Evolutionary conservation across 2,329 filamentous ascomycete genomes (phyloP).

Genomic region (Aspergillus pseudoviridinutans): DNA sequence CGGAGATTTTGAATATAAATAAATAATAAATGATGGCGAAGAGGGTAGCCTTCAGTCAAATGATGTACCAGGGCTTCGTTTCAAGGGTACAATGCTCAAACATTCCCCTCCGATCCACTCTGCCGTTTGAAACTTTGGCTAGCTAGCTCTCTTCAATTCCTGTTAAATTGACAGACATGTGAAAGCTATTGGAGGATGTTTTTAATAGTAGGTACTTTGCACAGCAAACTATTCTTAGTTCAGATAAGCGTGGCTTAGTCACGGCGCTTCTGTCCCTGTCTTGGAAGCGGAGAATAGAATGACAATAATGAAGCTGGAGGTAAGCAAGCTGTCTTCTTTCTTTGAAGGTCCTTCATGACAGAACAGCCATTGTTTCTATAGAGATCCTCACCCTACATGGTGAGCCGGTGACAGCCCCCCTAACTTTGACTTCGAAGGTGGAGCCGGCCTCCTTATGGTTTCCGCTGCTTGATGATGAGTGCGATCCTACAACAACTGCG

Average conservation of each 20-base stretch:
- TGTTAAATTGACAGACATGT: not conserved
- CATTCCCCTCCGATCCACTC: not conserved
- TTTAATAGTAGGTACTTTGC: not conserved
- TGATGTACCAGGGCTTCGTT: not conserved
- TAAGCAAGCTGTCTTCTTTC: not conserved
- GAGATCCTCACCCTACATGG: not conserved
- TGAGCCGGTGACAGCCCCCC: conserved; percentile 5
- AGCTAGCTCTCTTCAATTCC: not conserved
- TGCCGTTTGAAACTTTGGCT: not conserved
- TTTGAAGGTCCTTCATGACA: not conserved
- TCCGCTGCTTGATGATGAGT: conserved; percentile 29
- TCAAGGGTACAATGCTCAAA: not conserved
- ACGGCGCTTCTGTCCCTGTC: not conserved
- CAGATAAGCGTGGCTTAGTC: not conserved
- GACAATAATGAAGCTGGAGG: not conserved
- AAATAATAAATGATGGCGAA: not conserved
- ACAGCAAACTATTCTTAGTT: not conserved
- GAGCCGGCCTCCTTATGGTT: conserved; percentile 27
- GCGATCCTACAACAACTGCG: conserved; percentile 30
- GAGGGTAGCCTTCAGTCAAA: not conserved
- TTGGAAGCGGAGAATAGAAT: not conserved
- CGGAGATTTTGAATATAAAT: not conserved
- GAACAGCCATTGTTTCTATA: not conserved
- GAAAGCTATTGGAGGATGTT: not conserved
- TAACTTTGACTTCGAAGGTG: conserved; percentile 11